Evolutionary conservation across 306 rosid species (phyloP), one percentile per base, ranked within the genome.

Genomic region (Inga laurina): DNA sequence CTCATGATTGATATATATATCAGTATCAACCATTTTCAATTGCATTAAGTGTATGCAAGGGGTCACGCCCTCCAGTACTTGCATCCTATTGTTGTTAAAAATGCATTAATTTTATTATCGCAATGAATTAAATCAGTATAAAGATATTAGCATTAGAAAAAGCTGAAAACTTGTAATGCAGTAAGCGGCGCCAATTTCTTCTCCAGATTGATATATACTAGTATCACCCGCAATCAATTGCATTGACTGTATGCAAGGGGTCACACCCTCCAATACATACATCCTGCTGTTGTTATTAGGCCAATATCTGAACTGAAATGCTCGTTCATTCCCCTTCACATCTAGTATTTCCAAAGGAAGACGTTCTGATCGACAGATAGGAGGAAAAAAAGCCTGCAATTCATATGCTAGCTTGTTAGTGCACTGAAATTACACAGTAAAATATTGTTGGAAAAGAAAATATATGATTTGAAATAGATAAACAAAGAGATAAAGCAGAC

Each of bases 241-340:
- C 99, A 96, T 96, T 71, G 97, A 74, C 85, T 96, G 99, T 86
- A 96, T 96, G 91, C 99, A 96, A 87, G 99, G 97, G n/a, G 98
- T 94, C 57, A 96, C 99, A 54, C 99, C 99, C 93, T 96, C 99
- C 87, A 96, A 90, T 68, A 96, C 99, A 79, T 96, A 94, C 99
- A 96, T 96, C 88, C 99, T 87, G 83, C 99, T 96, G 88, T 96
- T 96, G 87, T 96, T 96, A 85, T 96, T 96, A 49, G 99, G 99
- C 99, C 99, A 96, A 92, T 91, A 96, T 94, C 98, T 96, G 91
- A 96, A 96, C 88, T 96, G 99, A 87, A 96, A 94, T 6, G 93
- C 90, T 98, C 99, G 94, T 5, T 96, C 98, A 84, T 96, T 96
- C 76, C 97, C 97, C 81, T 92, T 96, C 90, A 90, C 98, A 84